phyloP scores from a whole-genome alignment of 768 basidiomycete species.

The Boletus reticulatus region DNA sequence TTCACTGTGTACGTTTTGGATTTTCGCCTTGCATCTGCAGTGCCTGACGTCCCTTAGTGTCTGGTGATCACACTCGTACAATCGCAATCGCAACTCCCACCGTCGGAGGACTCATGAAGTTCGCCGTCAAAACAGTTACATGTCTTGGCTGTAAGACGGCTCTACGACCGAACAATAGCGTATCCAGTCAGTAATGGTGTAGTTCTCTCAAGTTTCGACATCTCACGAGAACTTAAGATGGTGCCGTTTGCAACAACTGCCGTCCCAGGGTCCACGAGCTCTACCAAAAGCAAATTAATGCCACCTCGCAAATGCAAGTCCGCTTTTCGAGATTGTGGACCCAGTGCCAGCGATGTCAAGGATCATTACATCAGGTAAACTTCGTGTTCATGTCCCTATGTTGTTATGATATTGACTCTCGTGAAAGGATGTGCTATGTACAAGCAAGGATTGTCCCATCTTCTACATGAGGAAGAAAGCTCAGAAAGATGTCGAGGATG shows the following conservation, averaged over 20 bases:
- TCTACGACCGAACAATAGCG: constrained; percentile 72
- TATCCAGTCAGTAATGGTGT: constrained; percentile 48
- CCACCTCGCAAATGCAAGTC: constrained; percentile 79
- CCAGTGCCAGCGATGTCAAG: constrained; percentile 98
- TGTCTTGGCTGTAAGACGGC: constrained; percentile 96
- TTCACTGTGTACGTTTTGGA: constrained; percentile 61
- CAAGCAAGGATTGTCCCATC: constrained; percentile 96
- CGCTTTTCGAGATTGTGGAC: constrained; percentile 97
- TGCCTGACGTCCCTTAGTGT: constrained; percentile 51
- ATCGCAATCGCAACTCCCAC: constrained; percentile 97
- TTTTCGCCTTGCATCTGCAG: background rate
- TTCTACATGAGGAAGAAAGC: constrained; percentile 99
- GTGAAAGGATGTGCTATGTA: constrained; percentile 88
- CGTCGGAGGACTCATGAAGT: constrained; percentile 97
- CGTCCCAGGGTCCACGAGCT: constrained; percentile 80
- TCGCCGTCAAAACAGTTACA: constrained; percentile 92
- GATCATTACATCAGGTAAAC: constrained; percentile 87
- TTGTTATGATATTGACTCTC: background rate
- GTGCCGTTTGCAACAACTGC: constrained; percentile 95
- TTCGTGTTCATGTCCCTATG: background rate
- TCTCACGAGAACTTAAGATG: constrained; percentile 47
- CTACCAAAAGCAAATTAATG: constrained; percentile 84
- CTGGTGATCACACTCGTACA: constrained; percentile 93
- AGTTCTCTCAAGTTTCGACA: background rate
- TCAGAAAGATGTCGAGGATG: constrained; percentile 95